Evolutionary conservation across 2,329 filamentous ascomycete genomes (phyloP).

Genomic region (Pseudopyricularia javanii): DNA sequence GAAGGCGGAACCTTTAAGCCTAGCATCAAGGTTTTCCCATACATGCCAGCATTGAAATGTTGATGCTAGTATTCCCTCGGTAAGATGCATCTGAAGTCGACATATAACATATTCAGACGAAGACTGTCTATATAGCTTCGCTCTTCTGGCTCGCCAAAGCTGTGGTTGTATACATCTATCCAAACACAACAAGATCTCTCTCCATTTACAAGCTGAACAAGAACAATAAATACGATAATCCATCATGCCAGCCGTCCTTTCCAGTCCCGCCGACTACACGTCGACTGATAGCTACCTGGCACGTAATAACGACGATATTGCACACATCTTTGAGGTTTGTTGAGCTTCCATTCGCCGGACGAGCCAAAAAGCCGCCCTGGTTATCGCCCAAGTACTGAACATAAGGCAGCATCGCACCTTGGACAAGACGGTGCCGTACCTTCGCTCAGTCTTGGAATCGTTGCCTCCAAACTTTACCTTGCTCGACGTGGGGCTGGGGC

Average conservation of each 20-base stretch:
- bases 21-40: too few relatives aligned
- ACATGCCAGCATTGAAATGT: too few relatives aligned
- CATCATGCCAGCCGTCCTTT: neutral
- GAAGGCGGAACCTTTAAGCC: too few relatives aligned
- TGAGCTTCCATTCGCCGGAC: too few relatives aligned
- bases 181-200: neutral
- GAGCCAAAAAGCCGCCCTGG: too few relatives aligned
- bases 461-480: conserved; percentile 1
- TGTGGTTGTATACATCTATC: too few relatives aligned
- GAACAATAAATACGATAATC: neutral
- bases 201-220: neutral
- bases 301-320: neutral
- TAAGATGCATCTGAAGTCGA: too few relatives aligned
- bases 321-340: neutral
- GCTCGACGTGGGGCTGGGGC: conserved; percentile 4
- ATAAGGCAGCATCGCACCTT: neutral
- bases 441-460: neutral
- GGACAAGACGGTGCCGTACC: neutral
- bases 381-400: neutral
- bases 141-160: too few relatives aligned
- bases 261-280: neutral
- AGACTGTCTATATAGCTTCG: too few relatives aligned
- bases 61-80: too few relatives aligned
- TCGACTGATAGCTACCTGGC: conserved; percentile 1
- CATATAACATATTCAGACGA: too few relatives aligned